phyloP scores from a whole-genome alignment of 2,329 filamentous ascomycete genomes.

The Purpureocillium lavendulum region DNA sequence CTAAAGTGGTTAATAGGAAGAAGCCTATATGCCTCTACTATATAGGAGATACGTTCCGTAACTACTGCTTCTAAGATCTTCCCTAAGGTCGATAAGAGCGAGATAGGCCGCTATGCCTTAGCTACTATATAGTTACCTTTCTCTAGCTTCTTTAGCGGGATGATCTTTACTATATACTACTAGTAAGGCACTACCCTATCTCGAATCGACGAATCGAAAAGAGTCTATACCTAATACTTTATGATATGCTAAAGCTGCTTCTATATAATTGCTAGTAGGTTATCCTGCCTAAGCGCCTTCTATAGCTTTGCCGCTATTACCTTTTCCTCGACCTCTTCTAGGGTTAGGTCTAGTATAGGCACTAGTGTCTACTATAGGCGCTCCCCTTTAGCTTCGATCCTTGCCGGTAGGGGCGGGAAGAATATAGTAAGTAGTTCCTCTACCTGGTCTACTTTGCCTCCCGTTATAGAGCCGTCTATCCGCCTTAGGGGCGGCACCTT shows the following conservation, averaged over 20 bases:
- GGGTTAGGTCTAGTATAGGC: slow-evolving; percentile 7
- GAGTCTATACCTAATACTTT: not conserved
- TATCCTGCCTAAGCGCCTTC: slow-evolving; percentile 11
- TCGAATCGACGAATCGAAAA: slow-evolving; percentile 3
- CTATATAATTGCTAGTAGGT: slow-evolving; percentile 9
- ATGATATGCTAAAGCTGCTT: slow-evolving; percentile 6
- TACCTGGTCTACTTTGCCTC: slow-evolving; percentile 7
- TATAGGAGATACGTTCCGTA: slow-evolving; percentile 1
- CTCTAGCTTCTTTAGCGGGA: too few relatives aligned
- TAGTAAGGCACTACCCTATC: slow-evolving; percentile 1
- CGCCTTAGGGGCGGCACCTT: slow-evolving; percentile 13
- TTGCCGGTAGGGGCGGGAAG: too few relatives aligned
- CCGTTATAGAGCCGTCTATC: slow-evolving; percentile 8
- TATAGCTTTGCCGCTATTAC: slow-evolving; percentile 10
- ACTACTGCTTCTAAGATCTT: slow-evolving; percentile 8
- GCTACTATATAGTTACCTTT: slow-evolving; percentile 15
- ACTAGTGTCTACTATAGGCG: slow-evolving; percentile 4
- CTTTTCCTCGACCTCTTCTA: slow-evolving; percentile 10
- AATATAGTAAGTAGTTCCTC: slow-evolving; percentile 8
- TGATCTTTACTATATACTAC: slow-evolving; percentile 12
- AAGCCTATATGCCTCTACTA: slow-evolving; percentile 1
- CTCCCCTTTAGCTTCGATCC: slow-evolving; percentile 8
- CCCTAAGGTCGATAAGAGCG: slow-evolving; percentile 14
- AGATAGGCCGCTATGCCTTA: slow-evolving; percentile 15
- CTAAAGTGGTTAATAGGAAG: slow-evolving; percentile 1